Evolutionary conservation across 306 rosid species (phyloP).

Genomic region (Aeschynomene evenia): DNA sequence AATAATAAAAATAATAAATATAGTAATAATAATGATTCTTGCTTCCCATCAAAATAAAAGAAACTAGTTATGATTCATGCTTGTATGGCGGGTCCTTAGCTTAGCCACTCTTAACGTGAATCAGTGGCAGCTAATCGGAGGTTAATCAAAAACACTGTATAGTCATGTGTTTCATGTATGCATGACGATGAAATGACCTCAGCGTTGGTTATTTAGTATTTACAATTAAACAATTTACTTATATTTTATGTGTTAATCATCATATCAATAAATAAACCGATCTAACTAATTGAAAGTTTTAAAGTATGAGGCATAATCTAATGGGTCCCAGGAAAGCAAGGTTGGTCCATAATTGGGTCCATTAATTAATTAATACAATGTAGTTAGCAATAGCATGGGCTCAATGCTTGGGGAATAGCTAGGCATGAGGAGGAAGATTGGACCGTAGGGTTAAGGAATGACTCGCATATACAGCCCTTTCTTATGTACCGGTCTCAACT

Average conservation of each 20-base stretch:
- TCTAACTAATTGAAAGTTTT: not conserved
- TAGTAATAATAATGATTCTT: not conserved
- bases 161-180: not conserved
- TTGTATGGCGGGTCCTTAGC: not conserved
- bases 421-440: conserved; percentile 31
- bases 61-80: not conserved
- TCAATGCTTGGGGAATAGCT: conserved; percentile 28
- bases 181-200: not conserved
- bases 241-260: not conserved
- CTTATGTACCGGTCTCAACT: not conserved
- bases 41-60: not conserved
- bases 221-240: too few species aligned
- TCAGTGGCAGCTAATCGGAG: not conserved
- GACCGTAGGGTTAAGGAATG: conserved; percentile 16
- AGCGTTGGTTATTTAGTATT: not conserved
- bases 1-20: not conserved
- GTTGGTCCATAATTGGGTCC: conserved; percentile 33
- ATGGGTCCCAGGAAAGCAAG: not conserved
- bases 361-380: conserved; percentile 31
- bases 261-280: not conserved
- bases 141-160: not conserved
- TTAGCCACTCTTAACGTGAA: not conserved
- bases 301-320: not conserved
- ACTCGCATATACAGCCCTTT: conserved; percentile 11
- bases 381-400: conserved; percentile 35